Base-by-base conservation (phyloP, 345 rosid species). In the Populus euphratica region DNA sequence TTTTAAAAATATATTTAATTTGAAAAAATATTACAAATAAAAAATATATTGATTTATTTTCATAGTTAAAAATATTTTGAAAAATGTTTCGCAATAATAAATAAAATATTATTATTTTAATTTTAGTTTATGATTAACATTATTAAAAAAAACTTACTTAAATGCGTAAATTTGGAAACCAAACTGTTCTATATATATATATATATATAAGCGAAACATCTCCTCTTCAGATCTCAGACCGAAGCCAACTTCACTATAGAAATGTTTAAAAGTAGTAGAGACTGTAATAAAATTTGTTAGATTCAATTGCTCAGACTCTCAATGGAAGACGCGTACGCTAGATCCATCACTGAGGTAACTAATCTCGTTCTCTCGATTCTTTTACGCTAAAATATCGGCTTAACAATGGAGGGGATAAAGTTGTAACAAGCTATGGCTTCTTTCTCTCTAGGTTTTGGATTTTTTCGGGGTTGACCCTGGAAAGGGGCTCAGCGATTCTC, bases 291-390 rank as follows among this genome's bases (percentile, higher is more conserved):
- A 50, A 50, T 5, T 50, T 50, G 50, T 56, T 71, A 70, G 77
- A 44, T 79, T 66, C 67, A 65, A 78, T 76, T 68, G 25, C 69
- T 65, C 75, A 23, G n/a, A 17, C 80, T 44, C 52, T 71, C 72
- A 36, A 93, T 96, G 99, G 99, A 93, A 81, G 96, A 93, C 81
- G 98, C 99, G 9, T 93, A 86, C 72, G 95, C 97, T 77, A 91
- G 97, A 96, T 96, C 99, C 82, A 92, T 89, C 75, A 5, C 91
- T 16, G 99, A 96, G 99, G 99, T 93, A 75, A 82, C 33, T 36
- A 66, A 41, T 35, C 25, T 1, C 38, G 16, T 27, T 65, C 38
- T 36, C 23, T 36, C 13, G 44, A 18, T 38, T 68, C 39, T 38
- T 38, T 50, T 16, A 50, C 56, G 18, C 21, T 16, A 50, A 21